Evolutionary conservation across 306 rosid genomes (phyloP).

Genomic region (Cucumis sativus): DNA sequence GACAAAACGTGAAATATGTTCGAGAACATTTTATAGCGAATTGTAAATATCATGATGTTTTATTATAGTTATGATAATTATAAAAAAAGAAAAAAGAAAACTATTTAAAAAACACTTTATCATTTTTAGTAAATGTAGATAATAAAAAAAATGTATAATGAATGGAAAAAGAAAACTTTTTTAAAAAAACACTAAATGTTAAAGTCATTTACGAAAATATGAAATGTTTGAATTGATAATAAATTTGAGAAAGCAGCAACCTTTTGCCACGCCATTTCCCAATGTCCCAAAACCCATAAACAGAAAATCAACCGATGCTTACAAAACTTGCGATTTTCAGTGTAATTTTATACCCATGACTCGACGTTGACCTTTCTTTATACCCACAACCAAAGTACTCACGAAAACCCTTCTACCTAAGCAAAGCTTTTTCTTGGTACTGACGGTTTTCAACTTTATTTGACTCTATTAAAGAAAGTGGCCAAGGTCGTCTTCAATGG

Average conservation of each 20-base stretch:
- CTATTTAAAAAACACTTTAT: too few relatives aligned
- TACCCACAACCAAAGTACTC: background rate
- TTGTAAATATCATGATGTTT: too few relatives aligned
- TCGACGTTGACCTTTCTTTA: background rate
- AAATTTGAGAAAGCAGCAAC: background rate
- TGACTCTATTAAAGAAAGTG: background rate
- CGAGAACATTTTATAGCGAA: too few relatives aligned
- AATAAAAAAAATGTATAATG: too few relatives aligned
- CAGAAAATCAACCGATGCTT: background rate
- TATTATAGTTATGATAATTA: too few relatives aligned
- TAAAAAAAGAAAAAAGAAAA: too few relatives aligned
- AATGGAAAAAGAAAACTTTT: too few relatives aligned
- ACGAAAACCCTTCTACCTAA: conserved; percentile 1
- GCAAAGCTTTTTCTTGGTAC: background rate
- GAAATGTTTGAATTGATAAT: too few relatives aligned
- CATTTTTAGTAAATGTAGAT: too few relatives aligned
- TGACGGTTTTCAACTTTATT: background rate
- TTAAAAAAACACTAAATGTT: too few relatives aligned
- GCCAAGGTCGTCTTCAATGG: background rate
- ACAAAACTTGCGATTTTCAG: background rate
- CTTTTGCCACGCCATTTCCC: background rate
- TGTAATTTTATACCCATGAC: background rate
- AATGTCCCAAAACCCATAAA: background rate
- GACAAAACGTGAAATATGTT: too few relatives aligned
- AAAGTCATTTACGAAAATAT: too few relatives aligned